Evolutionary conservation across 1,284 basidiomycete genomes (phyloP).

Genomic region (Sanghuangporus weigelae): DNA sequence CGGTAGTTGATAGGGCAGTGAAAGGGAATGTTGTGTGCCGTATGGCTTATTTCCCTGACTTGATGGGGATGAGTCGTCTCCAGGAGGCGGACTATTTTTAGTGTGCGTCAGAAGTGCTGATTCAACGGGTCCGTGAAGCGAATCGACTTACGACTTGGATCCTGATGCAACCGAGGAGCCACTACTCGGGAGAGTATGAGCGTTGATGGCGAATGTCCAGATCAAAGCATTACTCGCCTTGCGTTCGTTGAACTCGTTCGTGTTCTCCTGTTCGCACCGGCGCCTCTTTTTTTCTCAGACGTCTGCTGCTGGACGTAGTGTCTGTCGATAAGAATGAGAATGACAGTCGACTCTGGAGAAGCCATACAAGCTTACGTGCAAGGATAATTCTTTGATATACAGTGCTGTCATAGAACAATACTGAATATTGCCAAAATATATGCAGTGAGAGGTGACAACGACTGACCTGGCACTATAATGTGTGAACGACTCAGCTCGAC

Average conservation of each 20-base stretch:
- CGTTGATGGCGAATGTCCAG: background rate
- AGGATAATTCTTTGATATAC: conserved; percentile 72
- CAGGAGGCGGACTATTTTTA: conserved; percentile 6
- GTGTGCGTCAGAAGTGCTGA: background rate
- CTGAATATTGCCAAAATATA: conserved; percentile 7
- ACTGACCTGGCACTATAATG: conserved; percentile 57
- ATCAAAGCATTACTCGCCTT: conserved; percentile 31
- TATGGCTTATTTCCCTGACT: conserved; percentile 11
- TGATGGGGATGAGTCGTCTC: background rate
- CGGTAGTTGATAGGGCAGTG: conserved; percentile 25
- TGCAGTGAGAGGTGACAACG: conserved; percentile 12
- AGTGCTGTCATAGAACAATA: conserved; percentile 47
- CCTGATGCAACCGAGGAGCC: conserved; percentile 13
- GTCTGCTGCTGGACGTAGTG: conserved; percentile 78
- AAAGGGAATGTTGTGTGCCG: conserved; percentile 12
- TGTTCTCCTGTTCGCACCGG: conserved; percentile 49
- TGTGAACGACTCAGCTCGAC: background rate
- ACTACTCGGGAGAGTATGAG: conserved; percentile 1
- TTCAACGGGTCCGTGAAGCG: background rate
- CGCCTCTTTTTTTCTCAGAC: conserved; percentile 69
- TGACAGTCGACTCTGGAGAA: background rate
- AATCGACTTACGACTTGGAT: conserved; percentile 16
- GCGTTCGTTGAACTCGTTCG: conserved; percentile 46
- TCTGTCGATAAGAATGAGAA: conserved; percentile 32
- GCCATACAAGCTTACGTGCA: conserved; percentile 59